Evolutionary conservation across 768 basidiomycete genomes (phyloP).

Genomic region (Russula brevipes): DNA sequence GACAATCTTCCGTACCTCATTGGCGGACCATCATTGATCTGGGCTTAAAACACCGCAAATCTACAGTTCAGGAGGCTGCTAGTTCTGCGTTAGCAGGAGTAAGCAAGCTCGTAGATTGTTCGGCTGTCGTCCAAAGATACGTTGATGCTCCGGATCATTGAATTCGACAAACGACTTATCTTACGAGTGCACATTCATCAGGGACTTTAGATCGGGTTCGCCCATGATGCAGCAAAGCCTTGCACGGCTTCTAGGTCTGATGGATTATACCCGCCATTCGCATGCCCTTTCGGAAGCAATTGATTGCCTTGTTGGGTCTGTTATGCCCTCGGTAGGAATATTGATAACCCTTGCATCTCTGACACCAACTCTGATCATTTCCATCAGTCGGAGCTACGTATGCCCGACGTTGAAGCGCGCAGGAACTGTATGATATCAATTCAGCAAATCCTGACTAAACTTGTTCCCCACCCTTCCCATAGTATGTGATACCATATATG

Average conservation of each 20-base stretch:
- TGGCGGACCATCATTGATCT: slow-evolving; percentile 71
- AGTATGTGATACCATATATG: slow-evolving; percentile 36
- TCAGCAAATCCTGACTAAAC: slow-evolving; percentile 43
- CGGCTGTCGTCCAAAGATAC: slow-evolving; percentile 64
- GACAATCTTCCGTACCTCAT: slow-evolving; percentile 43
- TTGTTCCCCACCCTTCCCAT: slow-evolving; percentile 39
- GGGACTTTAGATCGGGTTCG: slow-evolving; percentile 50
- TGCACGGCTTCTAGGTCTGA: slow-evolving; percentile 58
- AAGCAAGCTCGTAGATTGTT: slow-evolving; percentile 65
- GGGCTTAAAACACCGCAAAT: slow-evolving; percentile 62
- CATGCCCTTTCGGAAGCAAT: slow-evolving; percentile 52
- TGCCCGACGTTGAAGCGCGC: slow-evolving; percentile 52
- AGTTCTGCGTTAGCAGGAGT: slow-evolving; percentile 64
- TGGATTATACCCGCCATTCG: slow-evolving; percentile 57
- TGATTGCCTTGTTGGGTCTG: slow-evolving; percentile 53
- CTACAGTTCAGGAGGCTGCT: slow-evolving; percentile 68
- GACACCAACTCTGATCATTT: slow-evolving; percentile 24
- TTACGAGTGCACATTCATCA: slow-evolving; percentile 48
- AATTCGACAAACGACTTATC: slow-evolving; percentile 4
- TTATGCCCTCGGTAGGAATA: slow-evolving; percentile 46
- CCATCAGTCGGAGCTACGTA: slow-evolving; percentile 33
- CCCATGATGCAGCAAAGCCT: slow-evolving; percentile 66
- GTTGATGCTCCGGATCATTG: slow-evolving; percentile 34
- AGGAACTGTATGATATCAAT: slow-evolving; percentile 50
- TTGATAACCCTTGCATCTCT: slow-evolving; percentile 26